Evolutionary conservation across 257 asterid genomes (phyloP).

Genomic region (Ophiorrhiza pumila): DNA sequence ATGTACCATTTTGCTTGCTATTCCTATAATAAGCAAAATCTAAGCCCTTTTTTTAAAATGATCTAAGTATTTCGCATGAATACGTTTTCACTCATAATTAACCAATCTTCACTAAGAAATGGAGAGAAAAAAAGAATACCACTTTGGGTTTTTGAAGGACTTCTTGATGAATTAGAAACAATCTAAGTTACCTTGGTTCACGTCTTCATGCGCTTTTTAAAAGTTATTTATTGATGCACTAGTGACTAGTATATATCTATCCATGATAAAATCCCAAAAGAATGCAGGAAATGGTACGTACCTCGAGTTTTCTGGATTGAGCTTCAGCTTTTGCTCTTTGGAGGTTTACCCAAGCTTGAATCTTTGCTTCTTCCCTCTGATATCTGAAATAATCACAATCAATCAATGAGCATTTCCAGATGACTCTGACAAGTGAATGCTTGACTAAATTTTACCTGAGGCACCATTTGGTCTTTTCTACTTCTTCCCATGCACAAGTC

Average conservation of each 20-base stretch:
- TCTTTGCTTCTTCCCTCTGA: slow-evolving; percentile 94
- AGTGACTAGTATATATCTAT: not conserved
- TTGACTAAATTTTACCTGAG: slow-evolving; percentile 44
- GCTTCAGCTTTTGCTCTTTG: slow-evolving; percentile 98
- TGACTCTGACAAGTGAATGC: not conserved
- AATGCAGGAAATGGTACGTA: slow-evolving; percentile 16
- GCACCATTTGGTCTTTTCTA: slow-evolving; percentile 74
- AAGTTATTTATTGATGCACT: not conserved
- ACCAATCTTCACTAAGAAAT: not conserved
- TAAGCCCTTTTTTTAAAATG: not conserved
- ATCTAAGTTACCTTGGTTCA: not conserved
- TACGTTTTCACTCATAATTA: not conserved
- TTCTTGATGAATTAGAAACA: no score
- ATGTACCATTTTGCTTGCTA: no score
- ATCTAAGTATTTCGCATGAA: not conserved
- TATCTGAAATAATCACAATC: slow-evolving; percentile 50
- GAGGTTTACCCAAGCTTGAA: slow-evolving; percentile 96
- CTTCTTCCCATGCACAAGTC: slow-evolving; percentile 72
- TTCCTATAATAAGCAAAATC: no score
- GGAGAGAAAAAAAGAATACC: not conserved
- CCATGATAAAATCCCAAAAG: not conserved
- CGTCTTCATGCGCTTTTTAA: not conserved
- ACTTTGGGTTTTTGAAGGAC: not conserved
- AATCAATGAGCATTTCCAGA: not conserved
- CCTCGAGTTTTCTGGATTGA: slow-evolving; percentile 98